Evolutionary conservation across 23 red algal genomes (phyloP), one percentile per base, ranked within the genome.

Genomic region (Gracilaria vermiculophylla): DNA sequence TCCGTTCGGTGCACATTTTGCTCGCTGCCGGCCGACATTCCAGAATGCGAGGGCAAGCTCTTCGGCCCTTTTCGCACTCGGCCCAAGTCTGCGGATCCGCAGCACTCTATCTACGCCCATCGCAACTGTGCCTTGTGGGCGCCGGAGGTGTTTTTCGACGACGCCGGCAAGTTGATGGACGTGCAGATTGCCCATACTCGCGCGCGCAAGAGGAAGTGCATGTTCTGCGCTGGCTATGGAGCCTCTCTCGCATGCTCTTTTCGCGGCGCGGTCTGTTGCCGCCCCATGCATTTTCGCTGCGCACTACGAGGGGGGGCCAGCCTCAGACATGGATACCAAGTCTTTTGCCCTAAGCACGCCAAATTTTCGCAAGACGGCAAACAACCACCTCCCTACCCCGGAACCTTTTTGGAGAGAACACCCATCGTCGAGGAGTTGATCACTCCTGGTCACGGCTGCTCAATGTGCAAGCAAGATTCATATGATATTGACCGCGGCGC

Each of bases 281-380:
- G 78, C 37, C 67, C 67, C 39, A 74, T 92, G 76, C 88, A 92
- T 56, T 92, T 92, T 53, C 77, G 88, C 29, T 92, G 88, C 50
- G 88, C 88, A 15, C 17, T 92, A 57, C 35, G 55, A 20, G 50
- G 33, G 15, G 88, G 88, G 9, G 88, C 77, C 13, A 49, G 55
- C 28, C 72, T 89, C 16, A 23, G 37, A 40, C 47, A 78, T 13
- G 71, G 53, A 6, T 89, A 69, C 56, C 75, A 66, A 33, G 69
- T 69, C 27, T 89, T 89, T 10, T 89, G 85, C 45, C 69, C 85
- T 25, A 78, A 78, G 17, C 85, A 89, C 67, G 42, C 51, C 37
- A 77, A 76, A 8, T 48, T 27, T 44, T 64, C 67, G 0, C 33
- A 50, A n/a, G 21, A 45, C 17, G 40, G 49, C 31, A 54, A 75